Percentiles rank a stretch among this genome's conserved stretches.
Conservation (phyloP, 805 yeast species). For the Kazachstania taianensis region DNA sequence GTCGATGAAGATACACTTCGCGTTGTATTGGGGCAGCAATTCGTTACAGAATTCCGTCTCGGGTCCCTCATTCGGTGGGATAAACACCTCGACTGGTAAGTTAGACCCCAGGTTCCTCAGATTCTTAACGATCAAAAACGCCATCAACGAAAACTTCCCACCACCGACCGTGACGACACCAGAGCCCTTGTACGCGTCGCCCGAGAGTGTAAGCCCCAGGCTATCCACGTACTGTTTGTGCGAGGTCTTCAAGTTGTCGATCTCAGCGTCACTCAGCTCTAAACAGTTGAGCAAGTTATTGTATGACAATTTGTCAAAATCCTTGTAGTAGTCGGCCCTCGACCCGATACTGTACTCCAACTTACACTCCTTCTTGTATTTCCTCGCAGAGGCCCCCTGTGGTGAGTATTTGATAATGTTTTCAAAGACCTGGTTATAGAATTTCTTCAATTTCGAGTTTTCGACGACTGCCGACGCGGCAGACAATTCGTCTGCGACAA, state of each 20-base stretch:
- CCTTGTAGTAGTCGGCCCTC: slow-evolving; percentile 14
- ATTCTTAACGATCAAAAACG: slow-evolving; percentile 53
- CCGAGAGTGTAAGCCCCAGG: slow-evolving; percentile 13
- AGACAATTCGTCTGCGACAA: not conserved
- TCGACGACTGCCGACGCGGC: not conserved
- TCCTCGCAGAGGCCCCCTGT: slow-evolving; percentile 15
- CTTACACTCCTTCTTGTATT: slow-evolving; percentile 11
- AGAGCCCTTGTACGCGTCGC: slow-evolving; percentile 30
- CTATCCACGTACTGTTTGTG: slow-evolving; percentile 15
- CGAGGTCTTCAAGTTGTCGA: slow-evolving; percentile 9
- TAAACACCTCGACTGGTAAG: slow-evolving; percentile 67
- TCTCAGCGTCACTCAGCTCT: slow-evolving; percentile 13
- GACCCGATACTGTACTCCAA: slow-evolving; percentile 18
- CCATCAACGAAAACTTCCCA: slow-evolving; percentile 64
- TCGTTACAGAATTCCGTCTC: slow-evolving; percentile 48
- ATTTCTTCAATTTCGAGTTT: slow-evolving; percentile 8
- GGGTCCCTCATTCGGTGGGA: slow-evolving; percentile 59
- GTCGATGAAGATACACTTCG: slow-evolving; percentile 52
- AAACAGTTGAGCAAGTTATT: slow-evolving; percentile 18
- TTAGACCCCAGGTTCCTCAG: slow-evolving; percentile 48
- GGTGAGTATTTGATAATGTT: slow-evolving; percentile 18
- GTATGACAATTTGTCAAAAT: slow-evolving; percentile 16
- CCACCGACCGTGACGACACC: slow-evolving; percentile 64
- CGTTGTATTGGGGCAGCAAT: slow-evolving; percentile 45
- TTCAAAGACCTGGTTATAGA: slow-evolving; percentile 21